These are phyloP conservation scores for Populus deltoides DNA, from an alignment of 345 rosid species.

Conservation along the genomic window DNA sequence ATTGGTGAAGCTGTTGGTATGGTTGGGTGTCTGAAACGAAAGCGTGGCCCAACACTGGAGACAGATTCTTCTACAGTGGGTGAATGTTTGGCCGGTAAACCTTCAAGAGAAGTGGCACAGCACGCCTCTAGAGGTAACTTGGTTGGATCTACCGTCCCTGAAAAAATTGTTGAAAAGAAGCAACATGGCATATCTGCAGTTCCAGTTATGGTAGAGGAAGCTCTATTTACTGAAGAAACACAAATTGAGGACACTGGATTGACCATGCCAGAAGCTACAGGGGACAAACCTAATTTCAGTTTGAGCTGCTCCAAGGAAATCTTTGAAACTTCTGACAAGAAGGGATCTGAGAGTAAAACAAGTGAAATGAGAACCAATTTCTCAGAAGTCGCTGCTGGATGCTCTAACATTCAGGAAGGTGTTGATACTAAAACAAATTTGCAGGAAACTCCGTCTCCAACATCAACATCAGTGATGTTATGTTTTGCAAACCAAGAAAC, in stretches of 20 bases:
- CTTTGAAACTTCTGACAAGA: slow-evolving; percentile 13
- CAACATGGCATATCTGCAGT: background rate
- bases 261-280: slow-evolving; percentile 14
- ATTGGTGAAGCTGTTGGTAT: background rate
- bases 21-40: slow-evolving; percentile 4
- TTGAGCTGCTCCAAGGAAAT: slow-evolving; percentile 4
- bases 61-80: background rate
- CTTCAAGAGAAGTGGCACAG: slow-evolving; percentile 18
- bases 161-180: slow-evolving; percentile 14
- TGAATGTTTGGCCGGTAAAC: slow-evolving; percentile 16
- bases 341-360: background rate
- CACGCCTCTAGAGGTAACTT: background rate
- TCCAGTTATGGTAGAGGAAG: background rate
- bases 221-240: background rate
- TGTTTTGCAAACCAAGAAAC: slow-evolving; percentile 8
- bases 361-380: background rate
- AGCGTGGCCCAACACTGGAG: slow-evolving; percentile 10
- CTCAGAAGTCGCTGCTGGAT: background rate
- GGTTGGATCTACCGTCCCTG: slow-evolving; percentile 1
- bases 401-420: slow-evolving; percentile 4
- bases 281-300: background rate
- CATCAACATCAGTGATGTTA: background rate
- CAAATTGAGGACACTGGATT: slow-evolving; percentile 5
- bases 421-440: background rate
- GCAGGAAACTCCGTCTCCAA: slow-evolving; percentile 9